A percentile compares a stretch with the other conserved stretches of the same genome.
These are phyloP conservation scores for Thermoascus crustaceus DNA, from an alignment of 2,329 filamentous ascomycete genomes.

Conservation along the genomic window DNA sequence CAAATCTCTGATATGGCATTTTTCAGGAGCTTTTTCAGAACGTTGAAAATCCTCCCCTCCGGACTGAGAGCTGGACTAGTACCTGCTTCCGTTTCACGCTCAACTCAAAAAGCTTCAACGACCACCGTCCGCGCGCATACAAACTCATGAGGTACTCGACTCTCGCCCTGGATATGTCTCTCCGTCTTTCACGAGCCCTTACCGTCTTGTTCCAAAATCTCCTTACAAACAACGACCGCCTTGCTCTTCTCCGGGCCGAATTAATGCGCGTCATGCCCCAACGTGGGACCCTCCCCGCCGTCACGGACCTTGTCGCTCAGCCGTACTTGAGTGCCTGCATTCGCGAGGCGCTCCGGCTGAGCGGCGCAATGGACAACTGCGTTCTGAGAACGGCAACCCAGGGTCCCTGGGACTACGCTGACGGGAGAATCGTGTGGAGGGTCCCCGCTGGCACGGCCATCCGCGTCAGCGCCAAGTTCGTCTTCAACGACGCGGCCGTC, in stretches of 20 bases:
- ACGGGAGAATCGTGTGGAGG: not conserved
- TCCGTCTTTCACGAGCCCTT: not conserved
- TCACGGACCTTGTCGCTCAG: not conserved
- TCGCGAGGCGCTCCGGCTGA: not conserved
- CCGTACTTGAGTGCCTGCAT: not conserved
- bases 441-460: not conserved
- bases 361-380: not conserved
- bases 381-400: not conserved
- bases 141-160: not conserved
- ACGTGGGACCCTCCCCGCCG: not conserved
- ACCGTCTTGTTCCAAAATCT: not conserved
- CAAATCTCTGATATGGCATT: no score
- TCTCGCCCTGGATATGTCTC: not conserved
- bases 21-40: no score
- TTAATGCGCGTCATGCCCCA: not conserved
- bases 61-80: no score
- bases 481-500: not conserved
- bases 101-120: not conserved
- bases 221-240: not conserved
- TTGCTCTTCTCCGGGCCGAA: not conserved
- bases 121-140: not conserved
- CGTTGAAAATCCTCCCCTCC: no score
- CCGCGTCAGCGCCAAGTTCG: not conserved
- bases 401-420: not conserved
- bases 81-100: no score